phyloP scores from a whole-genome alignment of 345 rosid species.

The Rhodomyrtus tomentosa region DNA sequence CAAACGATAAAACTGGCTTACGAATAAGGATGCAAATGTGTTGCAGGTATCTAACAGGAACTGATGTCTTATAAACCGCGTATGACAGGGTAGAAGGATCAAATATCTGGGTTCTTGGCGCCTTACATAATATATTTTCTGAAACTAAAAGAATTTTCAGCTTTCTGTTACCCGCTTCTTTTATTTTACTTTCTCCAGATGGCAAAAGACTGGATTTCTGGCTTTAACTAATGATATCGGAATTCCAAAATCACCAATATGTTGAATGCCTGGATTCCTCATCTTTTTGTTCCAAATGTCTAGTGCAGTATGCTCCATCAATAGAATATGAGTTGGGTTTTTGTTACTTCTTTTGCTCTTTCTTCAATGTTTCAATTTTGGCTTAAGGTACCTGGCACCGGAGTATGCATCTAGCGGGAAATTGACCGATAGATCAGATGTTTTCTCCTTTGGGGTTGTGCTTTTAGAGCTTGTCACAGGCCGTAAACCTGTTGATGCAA shows the following conservation, averaged over 20 bases:
- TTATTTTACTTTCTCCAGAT: background rate
- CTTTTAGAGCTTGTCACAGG: slow-evolving; percentile 94
- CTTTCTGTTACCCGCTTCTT: background rate
- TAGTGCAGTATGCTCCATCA: background rate
- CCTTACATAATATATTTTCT: background rate
- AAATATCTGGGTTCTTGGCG: background rate
- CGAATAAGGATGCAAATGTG: background rate
- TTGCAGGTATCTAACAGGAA: background rate
- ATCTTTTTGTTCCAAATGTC: background rate
- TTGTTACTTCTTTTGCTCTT: background rate
- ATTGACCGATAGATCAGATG: slow-evolving; percentile 90
- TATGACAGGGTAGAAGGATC: background rate
- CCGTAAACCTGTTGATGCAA: slow-evolving; percentile 77
- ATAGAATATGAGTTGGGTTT: background rate
- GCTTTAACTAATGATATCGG: background rate
- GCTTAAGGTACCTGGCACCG: slow-evolving; percentile 80
- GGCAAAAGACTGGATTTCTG: background rate
- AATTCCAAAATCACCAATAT: background rate
- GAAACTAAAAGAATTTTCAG: background rate
- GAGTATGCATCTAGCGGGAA: slow-evolving; percentile 98
- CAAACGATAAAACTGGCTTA: background rate
- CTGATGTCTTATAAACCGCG: background rate
- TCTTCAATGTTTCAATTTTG: background rate
- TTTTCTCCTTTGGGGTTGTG: slow-evolving; percentile 91
- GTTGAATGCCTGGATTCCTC: background rate